phyloP scores from a whole-genome alignment of 2,329 filamentous ascomycete genomes.

The Verticillium alfalfae region DNA sequence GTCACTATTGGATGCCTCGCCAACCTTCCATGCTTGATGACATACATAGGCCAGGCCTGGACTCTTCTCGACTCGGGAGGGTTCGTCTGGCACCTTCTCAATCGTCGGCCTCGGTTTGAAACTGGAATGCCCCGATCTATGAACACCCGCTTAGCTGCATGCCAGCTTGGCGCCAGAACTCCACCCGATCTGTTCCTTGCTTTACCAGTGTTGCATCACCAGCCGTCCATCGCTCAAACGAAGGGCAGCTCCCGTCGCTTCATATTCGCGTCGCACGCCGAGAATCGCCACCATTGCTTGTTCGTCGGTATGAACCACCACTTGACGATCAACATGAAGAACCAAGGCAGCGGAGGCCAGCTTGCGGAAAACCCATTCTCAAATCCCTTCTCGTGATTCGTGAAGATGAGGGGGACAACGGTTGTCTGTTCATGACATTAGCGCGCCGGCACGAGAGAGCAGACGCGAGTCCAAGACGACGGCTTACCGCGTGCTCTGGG shows the following conservation, averaged over 20 bases:
- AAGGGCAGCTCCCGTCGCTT: conserved; percentile 27
- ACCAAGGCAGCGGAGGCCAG: conserved; percentile 20
- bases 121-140: background rate
- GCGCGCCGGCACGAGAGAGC: background rate
- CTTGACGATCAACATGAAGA: conserved; percentile 19
- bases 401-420: conserved; percentile 14
- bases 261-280: conserved; percentile 21
- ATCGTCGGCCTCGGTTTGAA: background rate
- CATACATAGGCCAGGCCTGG: background rate
- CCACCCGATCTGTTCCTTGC: background rate
- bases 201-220: background rate
- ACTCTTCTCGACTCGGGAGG: background rate
- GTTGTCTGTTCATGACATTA: background rate
- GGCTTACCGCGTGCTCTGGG: conserved; percentile 12
- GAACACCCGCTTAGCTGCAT: background rate
- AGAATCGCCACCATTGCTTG: conserved; percentile 29
- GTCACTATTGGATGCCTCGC: background rate
- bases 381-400: conserved; percentile 18
- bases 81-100: background rate
- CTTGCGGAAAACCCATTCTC: conserved; percentile 13
- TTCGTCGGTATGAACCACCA: conserved; percentile 25
- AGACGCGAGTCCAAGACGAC: background rate
- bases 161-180: no score
- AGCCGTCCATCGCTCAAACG: conserved; percentile 14
- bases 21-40: background rate